Percentiles rank a stretch among this genome's conserved stretches.
Evolutionary conservation across 768 basidiomycete species (phyloP).

Genomic region (Coprinopsis sp.): DNA sequence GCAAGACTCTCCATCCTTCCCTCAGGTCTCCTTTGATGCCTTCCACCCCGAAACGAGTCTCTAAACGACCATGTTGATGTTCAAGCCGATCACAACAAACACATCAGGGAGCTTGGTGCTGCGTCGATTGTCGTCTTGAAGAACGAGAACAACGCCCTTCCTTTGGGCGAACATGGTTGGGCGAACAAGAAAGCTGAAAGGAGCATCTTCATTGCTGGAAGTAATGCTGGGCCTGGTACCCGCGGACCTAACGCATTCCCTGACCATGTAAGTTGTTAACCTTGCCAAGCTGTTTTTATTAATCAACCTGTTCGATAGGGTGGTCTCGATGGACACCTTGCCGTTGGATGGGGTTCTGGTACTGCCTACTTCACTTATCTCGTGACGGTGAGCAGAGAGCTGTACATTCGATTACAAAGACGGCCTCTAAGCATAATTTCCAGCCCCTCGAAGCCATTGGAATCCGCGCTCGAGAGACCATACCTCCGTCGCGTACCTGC

Average conservation of each 20-base stretch:
- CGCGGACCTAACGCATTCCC: slow-evolving; percentile 68
- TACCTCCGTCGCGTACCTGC: slow-evolving; percentile 61
- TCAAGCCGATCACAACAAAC: slow-evolving; percentile 58
- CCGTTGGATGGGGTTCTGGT: slow-evolving; percentile 92
- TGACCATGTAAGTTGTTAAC: slow-evolving; percentile 38
- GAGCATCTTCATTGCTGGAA: slow-evolving; percentile 59
- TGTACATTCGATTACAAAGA: neutral
- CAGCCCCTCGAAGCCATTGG: slow-evolving; percentile 83
- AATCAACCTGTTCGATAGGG: slow-evolving; percentile 27
- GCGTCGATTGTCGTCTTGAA: slow-evolving; percentile 75
- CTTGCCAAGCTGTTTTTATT: neutral
- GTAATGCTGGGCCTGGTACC: slow-evolving; percentile 57
- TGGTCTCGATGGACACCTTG: slow-evolving; percentile 66
- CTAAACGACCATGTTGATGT: slow-evolving; percentile 65
- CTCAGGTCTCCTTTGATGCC: slow-evolving; percentile 67
- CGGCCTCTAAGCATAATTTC: neutral
- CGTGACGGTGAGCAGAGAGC: slow-evolving; percentile 53
- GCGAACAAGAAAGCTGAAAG: slow-evolving; percentile 26
- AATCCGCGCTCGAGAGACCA: slow-evolving; percentile 57
- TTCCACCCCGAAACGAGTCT: slow-evolving; percentile 46
- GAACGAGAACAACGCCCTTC: slow-evolving; percentile 54
- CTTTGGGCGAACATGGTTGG: slow-evolving; percentile 33
- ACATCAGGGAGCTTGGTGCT: slow-evolving; percentile 70
- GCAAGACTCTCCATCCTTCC: slow-evolving; percentile 62
- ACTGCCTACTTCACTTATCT: slow-evolving; percentile 78